Percentiles rank a stretch among this genome's conserved stretches.
Evolutionary conservation across 148 eudicot species (phyloP).

Genomic region (Nepenthes gracilis): DNA sequence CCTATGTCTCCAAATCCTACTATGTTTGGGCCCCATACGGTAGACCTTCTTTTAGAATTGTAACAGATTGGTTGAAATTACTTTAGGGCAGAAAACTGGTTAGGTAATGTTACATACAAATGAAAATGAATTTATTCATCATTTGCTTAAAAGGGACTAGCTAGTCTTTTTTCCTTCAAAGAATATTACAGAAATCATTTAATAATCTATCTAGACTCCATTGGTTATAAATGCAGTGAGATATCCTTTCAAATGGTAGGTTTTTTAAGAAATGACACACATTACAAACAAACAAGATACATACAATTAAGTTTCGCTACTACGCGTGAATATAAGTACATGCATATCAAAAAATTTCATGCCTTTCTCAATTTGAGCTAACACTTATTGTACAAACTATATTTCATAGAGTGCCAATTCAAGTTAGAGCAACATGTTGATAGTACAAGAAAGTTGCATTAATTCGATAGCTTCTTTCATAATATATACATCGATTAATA

Average conservation of each 20-base stretch:
- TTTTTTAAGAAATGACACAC: conserved; percentile 36
- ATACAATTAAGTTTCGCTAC: conserved; percentile 27
- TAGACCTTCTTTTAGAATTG: too few species aligned
- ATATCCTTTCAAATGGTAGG: conserved; percentile 32
- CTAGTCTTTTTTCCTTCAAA: too few species aligned
- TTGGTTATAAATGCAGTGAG: conserved; percentile 17
- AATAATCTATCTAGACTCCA: not conserved
- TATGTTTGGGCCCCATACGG: too few species aligned
- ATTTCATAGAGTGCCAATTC: conserved; percentile 63
- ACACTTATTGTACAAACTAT: not conserved
- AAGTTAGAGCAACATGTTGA: conserved; percentile 94
- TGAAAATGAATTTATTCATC: too few species aligned
- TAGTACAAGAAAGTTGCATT: conserved; percentile 80
- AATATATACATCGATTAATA: conserved; percentile 76
- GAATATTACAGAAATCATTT: too few species aligned
- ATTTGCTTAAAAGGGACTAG: too few species aligned
- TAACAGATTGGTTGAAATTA: too few species aligned
- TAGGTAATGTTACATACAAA: too few species aligned
- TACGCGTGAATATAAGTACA: conserved; percentile 65
- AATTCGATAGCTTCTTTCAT: conserved; percentile 79
- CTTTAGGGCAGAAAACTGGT: too few species aligned
- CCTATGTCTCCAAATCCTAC: too few species aligned
- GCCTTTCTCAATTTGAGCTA: not conserved
- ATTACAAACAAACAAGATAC: conserved; percentile 30
- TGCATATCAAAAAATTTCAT: not conserved